Conservation (phyloP, 2,329 filamentous ascomycete genomes). For the Pseudocercospora fuligena region DNA sequence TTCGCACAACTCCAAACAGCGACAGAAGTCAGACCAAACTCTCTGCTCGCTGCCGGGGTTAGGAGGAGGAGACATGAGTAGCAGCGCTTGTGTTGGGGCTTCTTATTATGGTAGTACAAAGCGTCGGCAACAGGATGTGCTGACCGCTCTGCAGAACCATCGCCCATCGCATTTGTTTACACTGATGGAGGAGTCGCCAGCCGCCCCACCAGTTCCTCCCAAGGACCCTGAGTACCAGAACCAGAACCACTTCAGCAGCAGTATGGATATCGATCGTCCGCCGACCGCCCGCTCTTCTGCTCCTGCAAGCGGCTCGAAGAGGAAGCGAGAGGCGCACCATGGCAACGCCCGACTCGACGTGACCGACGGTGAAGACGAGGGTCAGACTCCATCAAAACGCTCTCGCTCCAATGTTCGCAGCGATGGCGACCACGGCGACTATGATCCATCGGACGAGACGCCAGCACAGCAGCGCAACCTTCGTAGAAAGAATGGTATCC, state of each 20-base stretch:
- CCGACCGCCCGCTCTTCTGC: slow-evolving; percentile 22
- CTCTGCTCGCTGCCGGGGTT: not conserved
- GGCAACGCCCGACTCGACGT: slow-evolving; percentile 28
- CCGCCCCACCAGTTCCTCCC: slow-evolving; percentile 38
- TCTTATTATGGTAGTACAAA: not conserved
- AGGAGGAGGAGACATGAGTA: not conserved
- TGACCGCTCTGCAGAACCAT: slow-evolving; percentile 19
- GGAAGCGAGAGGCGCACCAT: slow-evolving; percentile 35
- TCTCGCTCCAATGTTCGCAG: slow-evolving; percentile 30
- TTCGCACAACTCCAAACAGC: not conserved
- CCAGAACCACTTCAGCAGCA: slow-evolving; percentile 2
- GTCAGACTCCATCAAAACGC: slow-evolving; percentile 38
- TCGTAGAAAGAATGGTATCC: slow-evolving; percentile 41
- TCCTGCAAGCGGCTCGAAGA: slow-evolving; percentile 37
- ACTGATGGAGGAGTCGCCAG: slow-evolving; percentile 24
- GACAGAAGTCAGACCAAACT: slow-evolving; percentile 5
- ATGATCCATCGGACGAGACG: slow-evolving; percentile 32
- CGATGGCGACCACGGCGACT: slow-evolving; percentile 26
- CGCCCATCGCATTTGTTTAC: slow-evolving; percentile 13
- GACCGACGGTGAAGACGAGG: slow-evolving; percentile 24
- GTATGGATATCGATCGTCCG: slow-evolving; percentile 29
- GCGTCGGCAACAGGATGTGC: not conserved
- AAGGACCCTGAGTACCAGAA: slow-evolving; percentile 35
- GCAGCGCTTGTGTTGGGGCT: not conserved
- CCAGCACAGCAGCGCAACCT: slow-evolving; percentile 36